These are phyloP conservation scores for Fragaria nilgerrensis DNA, from an alignment of 306 rosid genomes.

Conservation along the genomic window DNA sequence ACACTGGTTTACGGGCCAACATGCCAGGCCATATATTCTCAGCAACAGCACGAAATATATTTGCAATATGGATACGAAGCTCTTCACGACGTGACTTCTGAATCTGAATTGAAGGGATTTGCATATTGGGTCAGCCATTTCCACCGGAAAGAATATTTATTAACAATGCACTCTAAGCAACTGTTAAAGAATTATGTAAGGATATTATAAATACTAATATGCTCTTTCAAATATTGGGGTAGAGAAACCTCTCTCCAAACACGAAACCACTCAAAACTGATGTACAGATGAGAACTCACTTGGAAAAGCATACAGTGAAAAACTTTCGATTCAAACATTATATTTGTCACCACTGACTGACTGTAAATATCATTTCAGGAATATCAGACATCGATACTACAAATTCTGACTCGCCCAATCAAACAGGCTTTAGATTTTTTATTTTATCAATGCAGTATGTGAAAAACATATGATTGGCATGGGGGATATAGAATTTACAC, in stretches of 20 bases:
- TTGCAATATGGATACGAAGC: constrained; percentile 88
- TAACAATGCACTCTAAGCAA: constrained; percentile 23
- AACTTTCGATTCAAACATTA: not conserved
- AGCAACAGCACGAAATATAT: constrained; percentile 88
- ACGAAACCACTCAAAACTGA: not conserved
- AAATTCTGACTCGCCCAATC: not conserved
- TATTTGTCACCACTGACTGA: not conserved
- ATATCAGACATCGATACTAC: not conserved
- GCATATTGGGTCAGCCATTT: constrained; percentile 26
- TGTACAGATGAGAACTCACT: constrained; percentile 8
- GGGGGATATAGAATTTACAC: not conserved
- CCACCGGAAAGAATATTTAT: constrained; percentile 17
- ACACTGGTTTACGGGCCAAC: constrained; percentile 75
- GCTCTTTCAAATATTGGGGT: constrained; percentile 8
- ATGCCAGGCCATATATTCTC: constrained; percentile 98
- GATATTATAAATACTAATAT: not conserved
- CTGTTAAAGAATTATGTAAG: constrained; percentile 3
- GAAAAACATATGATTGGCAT: not conserved
- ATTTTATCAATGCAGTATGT: not conserved
- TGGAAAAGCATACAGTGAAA: not conserved
- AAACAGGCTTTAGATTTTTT: not conserved
- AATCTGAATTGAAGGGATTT: constrained; percentile 53
- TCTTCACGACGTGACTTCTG: constrained; percentile 96
- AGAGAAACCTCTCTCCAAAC: not conserved
- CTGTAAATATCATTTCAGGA: not conserved